A percentile compares a stretch with the other conserved stretches of the same genome.
Evolutionary conservation across 352 stramenopile species (phyloP).

Genomic region (Aphanomyces euteiches): DNA sequence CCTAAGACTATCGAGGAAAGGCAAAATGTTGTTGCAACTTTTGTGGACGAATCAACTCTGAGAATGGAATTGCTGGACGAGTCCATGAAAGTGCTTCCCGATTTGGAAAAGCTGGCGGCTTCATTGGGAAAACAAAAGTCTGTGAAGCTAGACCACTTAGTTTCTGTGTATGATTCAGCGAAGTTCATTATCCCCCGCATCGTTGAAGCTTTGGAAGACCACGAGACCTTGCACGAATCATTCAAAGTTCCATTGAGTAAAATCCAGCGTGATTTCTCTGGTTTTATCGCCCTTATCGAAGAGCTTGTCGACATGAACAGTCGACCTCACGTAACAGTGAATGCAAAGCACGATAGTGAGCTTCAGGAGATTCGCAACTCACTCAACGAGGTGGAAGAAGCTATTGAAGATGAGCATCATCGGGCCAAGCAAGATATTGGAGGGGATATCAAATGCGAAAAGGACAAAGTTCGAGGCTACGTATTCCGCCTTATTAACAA

Average conservation of each 20-base stretch:
- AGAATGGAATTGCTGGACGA: constrained; percentile 86
- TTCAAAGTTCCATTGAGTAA: constrained; percentile 55
- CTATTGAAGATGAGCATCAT: constrained; percentile 81
- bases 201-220: constrained; percentile 45
- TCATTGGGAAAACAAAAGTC: constrained; percentile 65
- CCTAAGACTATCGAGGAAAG: constrained; percentile 77
- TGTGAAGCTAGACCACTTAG: constrained; percentile 73
- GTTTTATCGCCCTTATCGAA: constrained; percentile 67
- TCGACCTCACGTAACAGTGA: constrained; percentile 69
- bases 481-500: constrained; percentile 93
- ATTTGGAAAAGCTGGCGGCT: constrained; percentile 68
- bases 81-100: constrained; percentile 80
- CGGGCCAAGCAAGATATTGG: constrained; percentile 57
- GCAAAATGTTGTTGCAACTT: constrained; percentile 89
- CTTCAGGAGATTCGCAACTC: constrained; percentile 67
- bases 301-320: constrained; percentile 83
- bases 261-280: constrained; percentile 55
- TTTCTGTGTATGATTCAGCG: constrained; percentile 80
- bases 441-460: constrained; percentile 90
- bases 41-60: constrained; percentile 86
- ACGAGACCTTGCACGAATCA: constrained; percentile 51
- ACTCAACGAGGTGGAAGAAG: constrained; percentile 62
- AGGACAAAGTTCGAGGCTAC: constrained; percentile 86
- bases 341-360: constrained; percentile 81
- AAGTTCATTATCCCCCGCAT: constrained; percentile 65